Evolutionary conservation across 306 rosid species (phyloP), one percentile per base, ranked within the genome.

Genomic region (Parietaria judaica): DNA sequence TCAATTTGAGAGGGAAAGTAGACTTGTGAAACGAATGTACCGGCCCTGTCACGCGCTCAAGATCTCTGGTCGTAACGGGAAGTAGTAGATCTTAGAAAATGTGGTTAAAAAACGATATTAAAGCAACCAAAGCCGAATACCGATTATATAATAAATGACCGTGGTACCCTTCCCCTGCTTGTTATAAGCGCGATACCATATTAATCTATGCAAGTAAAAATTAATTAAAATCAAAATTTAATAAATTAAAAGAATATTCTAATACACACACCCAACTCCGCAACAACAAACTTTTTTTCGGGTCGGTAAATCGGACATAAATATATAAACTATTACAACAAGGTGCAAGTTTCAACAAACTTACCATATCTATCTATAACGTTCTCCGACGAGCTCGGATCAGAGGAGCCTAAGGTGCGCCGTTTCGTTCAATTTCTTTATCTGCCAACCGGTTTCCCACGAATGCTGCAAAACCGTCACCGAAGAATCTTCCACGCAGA

Each of bases 401-500:
- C 88, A 92, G 64, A 92, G 89, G 67, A 92, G 96, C 84, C 99
- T 77, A 58, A 92, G 99, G 79, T 92, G 96, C 2, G 94, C 83
- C 8, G 95, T 88, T 65, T 92, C 99, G 14, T 92, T 92, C 76
- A 86, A 51, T 66, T 88, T 77, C 75, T 86, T 92, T 16, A 92
- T 86, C 88, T 86, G 99, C 99, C 96, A 92, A 64, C 99, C 99
- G 36, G 96, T 72, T 79, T 81, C 84, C 78, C 84, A 79, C 47
- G 99, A 86, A 83, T 92, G 96, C 73, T 88, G 99, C 77, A 92
- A 67, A 63, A 92, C 95, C 51, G 99, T 88, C 70, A 92, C 88
- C 0, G 99, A 92, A 74, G 99, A 88, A 68, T 92, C 94, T 45
- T 84, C 99, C 54, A 92, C 76, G 86, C 96, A 88, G 56, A 92